phyloP scores from a whole-genome alignment of 345 rosid species.

The Salix exigua region DNA sequence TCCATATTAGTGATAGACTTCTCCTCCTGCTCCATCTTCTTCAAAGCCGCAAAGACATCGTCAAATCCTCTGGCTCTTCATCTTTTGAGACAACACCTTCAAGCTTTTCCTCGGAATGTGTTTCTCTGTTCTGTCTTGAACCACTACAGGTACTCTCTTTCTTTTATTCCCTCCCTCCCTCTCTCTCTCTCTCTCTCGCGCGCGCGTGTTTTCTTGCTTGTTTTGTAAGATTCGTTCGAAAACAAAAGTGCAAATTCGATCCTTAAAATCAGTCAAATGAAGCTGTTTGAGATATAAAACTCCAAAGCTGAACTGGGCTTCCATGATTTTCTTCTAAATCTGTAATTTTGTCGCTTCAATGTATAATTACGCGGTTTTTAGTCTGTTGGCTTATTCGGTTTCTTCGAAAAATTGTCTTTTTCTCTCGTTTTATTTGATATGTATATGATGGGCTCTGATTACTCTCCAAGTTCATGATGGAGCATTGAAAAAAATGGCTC shows the following conservation, averaged over 20 bases:
- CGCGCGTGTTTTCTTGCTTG: background rate
- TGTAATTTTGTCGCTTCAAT: background rate
- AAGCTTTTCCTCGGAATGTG: background rate
- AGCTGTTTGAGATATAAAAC: too few species aligned
- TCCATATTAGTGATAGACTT: background rate
- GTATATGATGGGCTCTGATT: background rate
- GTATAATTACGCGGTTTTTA: background rate
- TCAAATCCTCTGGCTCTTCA: constrained; percentile 8
- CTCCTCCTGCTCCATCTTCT: background rate
- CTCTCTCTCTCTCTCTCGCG: too few species aligned
- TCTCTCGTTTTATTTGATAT: too few species aligned
- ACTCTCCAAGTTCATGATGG: background rate
- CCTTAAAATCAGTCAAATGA: too few species aligned
- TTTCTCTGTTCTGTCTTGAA: background rate
- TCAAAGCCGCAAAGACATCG: background rate
- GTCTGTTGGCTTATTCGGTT: background rate
- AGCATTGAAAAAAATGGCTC: background rate
- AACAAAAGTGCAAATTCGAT: too few species aligned
- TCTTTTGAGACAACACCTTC: background rate
- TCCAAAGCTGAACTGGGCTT: background rate
- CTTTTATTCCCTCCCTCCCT: too few species aligned
- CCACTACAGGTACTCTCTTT: background rate
- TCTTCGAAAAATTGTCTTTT: background rate
- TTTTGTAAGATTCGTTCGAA: too few species aligned
- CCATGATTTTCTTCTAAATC: background rate